phyloP scores from a whole-genome alignment of 2,329 filamentous ascomycete genomes.

The Botryotinia globosa region DNA sequence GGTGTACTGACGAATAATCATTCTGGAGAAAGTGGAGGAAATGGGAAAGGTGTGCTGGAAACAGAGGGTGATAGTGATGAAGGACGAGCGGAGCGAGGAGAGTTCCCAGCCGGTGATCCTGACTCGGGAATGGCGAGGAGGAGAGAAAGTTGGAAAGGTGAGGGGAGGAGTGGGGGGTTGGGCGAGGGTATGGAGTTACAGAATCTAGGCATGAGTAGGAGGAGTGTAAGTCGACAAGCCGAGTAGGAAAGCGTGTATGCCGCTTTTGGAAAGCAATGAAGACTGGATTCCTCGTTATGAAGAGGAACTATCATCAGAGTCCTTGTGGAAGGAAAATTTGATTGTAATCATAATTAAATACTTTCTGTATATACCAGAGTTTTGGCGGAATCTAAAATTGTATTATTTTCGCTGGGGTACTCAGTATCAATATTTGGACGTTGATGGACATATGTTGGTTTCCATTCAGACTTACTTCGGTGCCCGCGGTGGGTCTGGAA shows the following conservation, averaged over 20 bases:
- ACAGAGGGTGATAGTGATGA: constrained; percentile 23
- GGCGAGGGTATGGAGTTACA: constrained; percentile 24
- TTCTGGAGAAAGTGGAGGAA: constrained; percentile 28
- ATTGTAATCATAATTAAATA: background rate
- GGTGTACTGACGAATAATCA: constrained; percentile 23
- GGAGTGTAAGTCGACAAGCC: constrained; percentile 33
- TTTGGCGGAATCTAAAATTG: background rate
- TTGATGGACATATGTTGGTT: no score
- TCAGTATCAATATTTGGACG: no score
- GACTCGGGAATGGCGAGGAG: constrained; percentile 4
- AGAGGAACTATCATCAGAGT: background rate
- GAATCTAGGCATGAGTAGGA: constrained; percentile 28
- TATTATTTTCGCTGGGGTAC: background rate
- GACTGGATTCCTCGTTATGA: background rate
- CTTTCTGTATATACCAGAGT: background rate
- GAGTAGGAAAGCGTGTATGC: background rate
- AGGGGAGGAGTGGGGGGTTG: constrained; percentile 26
- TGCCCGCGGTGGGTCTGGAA: no score
- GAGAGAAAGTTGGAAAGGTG: constrained; percentile 22
- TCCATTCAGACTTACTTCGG: no score
- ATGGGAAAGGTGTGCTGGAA: constrained; percentile 24
- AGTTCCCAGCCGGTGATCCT: constrained; percentile 15
- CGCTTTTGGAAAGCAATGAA: background rate
- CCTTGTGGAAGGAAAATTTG: background rate
- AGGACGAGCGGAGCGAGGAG: constrained; percentile 33